These are phyloP conservation scores for Neofusicoccum kwambonambiense DNA, from an alignment of 2,329 filamentous ascomycete genomes.

Conservation along the genomic window DNA sequence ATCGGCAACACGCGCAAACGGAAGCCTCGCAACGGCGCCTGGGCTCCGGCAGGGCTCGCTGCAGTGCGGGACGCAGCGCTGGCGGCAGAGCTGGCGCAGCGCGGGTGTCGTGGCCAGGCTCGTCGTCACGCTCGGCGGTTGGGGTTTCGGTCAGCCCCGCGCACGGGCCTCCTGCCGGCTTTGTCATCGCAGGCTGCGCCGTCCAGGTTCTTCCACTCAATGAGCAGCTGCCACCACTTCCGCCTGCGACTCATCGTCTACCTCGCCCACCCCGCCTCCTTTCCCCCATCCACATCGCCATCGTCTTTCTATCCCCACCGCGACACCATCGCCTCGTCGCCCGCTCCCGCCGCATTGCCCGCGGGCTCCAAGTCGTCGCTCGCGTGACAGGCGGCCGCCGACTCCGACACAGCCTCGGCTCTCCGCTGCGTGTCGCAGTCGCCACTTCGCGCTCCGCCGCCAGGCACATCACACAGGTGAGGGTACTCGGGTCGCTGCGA, in stretches of 20 bases:
- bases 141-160: not conserved
- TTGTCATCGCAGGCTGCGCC: not conserved
- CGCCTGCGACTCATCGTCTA: constrained; percentile 3
- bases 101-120: not conserved
- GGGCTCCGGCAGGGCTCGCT: not conserved
- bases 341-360: not conserved
- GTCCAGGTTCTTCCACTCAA: not conserved
- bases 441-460: not conserved
- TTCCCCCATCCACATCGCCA: constrained; percentile 3
- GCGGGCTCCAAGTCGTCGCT: not conserved
- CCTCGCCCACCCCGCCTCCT: constrained; percentile 3
- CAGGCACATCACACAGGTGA: constrained; percentile 17
- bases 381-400: constrained; percentile 9
- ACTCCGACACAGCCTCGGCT: constrained; percentile 9
- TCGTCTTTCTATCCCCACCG: not conserved
- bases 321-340: not conserved
- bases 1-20: not conserved
- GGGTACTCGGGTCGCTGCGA: constrained; percentile 13
- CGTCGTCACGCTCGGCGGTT: not conserved
- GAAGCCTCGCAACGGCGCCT: not conserved
- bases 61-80: not conserved
- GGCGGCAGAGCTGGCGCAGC: not conserved
- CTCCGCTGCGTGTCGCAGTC: constrained; percentile 6
- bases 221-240: constrained; percentile 7
- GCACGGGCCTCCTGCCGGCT: not conserved